A percentile compares a stretch with the other conserved stretches of the same genome.
These are phyloP conservation scores for Singerocomus rubriflavus DNA, from an alignment of 1,284 basidiomycete species.

Conservation along the genomic window DNA sequence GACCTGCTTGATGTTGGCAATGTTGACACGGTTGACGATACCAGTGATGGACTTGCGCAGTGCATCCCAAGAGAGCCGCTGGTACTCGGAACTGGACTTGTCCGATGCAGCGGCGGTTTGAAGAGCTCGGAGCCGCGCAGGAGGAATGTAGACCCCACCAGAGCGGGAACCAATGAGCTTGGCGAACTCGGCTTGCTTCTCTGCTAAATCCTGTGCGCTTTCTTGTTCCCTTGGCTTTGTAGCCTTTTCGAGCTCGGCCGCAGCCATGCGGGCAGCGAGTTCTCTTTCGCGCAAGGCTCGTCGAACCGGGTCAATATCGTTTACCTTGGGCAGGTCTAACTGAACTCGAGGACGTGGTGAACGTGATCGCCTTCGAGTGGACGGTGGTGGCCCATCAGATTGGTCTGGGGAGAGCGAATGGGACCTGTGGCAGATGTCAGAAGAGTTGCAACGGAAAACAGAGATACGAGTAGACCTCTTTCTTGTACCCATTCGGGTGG, in stretches of 20 bases:
- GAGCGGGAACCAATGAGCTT: slow-evolving; percentile 77
- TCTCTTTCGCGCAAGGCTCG: slow-evolving; percentile 76
- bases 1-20: slow-evolving; percentile 95
- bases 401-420: slow-evolving; percentile 50
- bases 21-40: slow-evolving; percentile 98
- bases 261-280: slow-evolving; percentile 68
- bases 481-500: slow-evolving; percentile 15
- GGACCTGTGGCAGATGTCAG: slow-evolving; percentile 41
- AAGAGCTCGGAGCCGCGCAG: slow-evolving; percentile 87
- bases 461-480: slow-evolving; percentile 21
- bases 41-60: slow-evolving; percentile 97
- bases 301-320: slow-evolving; percentile 76
- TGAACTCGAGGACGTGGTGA: slow-evolving; percentile 47
- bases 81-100: slow-evolving; percentile 90
- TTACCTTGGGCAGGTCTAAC: slow-evolving; percentile 55
- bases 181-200: slow-evolving; percentile 77
- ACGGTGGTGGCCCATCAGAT: slow-evolving; percentile 51
- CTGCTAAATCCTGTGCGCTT: slow-evolving; percentile 49
- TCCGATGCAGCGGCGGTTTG: slow-evolving; percentile 85
- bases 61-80: slow-evolving; percentile 97
- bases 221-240: slow-evolving; percentile 46
- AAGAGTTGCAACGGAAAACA: background rate
- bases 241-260: slow-evolving; percentile 65
- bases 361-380: slow-evolving; percentile 59
- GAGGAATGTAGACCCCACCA: slow-evolving; percentile 96